Percentiles rank a stretch among this genome's conserved stretches.
Conservation (phyloP, 345 rosid species). For the Stellera chamaejasme region DNA sequence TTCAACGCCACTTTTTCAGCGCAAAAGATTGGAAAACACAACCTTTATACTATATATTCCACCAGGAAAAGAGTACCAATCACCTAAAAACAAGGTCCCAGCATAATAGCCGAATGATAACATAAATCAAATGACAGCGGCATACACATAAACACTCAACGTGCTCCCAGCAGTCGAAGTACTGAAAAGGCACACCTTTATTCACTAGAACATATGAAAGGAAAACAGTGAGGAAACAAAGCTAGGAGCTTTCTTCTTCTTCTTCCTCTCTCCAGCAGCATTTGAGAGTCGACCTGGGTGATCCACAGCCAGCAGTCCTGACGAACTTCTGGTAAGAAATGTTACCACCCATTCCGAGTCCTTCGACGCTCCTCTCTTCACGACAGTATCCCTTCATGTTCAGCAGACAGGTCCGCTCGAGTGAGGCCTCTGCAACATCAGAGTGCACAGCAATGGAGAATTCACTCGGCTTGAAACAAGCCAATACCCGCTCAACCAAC, state of each 20-base stretch:
- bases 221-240: neutral
- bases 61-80: too few species aligned
- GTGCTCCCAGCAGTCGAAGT: conserved; percentile 8
- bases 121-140: neutral
- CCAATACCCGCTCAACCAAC: conserved; percentile 49
- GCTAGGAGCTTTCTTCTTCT: conserved; percentile 31
- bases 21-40: too few species aligned
- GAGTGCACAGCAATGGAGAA: conserved; percentile 61
- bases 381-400: conserved; percentile 42
- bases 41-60: too few species aligned
- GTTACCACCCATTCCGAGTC: conserved; percentile 43
- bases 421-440: conserved; percentile 14
- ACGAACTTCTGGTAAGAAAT: conserved; percentile 48
- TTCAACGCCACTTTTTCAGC: too few species aligned
- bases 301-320: conserved; percentile 17
- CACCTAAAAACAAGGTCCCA: too few species aligned
- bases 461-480: conserved; percentile 49
- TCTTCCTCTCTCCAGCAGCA: conserved; percentile 53
- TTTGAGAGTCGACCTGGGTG: conserved; percentile 50
- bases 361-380: conserved; percentile 40
- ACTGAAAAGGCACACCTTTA: conserved; percentile 12
- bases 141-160: neutral
- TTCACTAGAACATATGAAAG: neutral
- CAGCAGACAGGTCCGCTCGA: conserved; percentile 19
- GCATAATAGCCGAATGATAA: too few species aligned